Evolutionary conservation across 1,139 yeast species (phyloP).

Genomic region (Scheffersomyces stambukii): DNA sequence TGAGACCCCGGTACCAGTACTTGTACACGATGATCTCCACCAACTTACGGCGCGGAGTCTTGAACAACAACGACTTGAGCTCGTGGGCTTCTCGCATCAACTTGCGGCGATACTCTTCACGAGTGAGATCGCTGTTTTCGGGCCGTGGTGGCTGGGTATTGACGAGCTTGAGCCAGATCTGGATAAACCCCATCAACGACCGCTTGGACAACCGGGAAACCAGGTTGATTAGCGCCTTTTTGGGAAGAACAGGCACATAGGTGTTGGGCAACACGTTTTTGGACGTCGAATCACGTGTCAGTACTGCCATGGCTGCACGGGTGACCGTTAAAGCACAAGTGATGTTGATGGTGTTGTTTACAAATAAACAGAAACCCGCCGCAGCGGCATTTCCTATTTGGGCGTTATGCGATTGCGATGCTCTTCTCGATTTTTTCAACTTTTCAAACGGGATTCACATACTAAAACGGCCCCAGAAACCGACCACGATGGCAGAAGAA

Average conservation of each 20-base stretch:
- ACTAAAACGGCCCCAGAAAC: too few species aligned
- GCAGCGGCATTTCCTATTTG: too few species aligned
- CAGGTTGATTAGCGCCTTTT: slow-evolving; percentile 18
- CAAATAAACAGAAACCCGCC: too few species aligned
- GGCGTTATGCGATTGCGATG: slow-evolving; percentile 3
- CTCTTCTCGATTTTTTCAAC: slow-evolving; percentile 1
- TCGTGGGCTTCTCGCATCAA: slow-evolving; percentile 18
- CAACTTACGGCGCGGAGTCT: slow-evolving; percentile 38
- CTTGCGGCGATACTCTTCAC: slow-evolving; percentile 22
- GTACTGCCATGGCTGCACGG: background rate
- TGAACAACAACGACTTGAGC: slow-evolving; percentile 11
- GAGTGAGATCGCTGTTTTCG: slow-evolving; percentile 11
- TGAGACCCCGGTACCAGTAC: slow-evolving; percentile 62
- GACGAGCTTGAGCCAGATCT: slow-evolving; percentile 32
- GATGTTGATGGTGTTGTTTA: background rate
- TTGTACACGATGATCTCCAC: slow-evolving; percentile 50
- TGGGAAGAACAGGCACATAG: slow-evolving; percentile 32
- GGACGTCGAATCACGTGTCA: background rate
- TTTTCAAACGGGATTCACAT: background rate
- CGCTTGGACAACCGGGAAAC: slow-evolving; percentile 29
- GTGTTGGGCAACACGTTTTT: slow-evolving; percentile 31
- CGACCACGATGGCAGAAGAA: slow-evolving; percentile 2
- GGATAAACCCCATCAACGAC: slow-evolving; percentile 31
- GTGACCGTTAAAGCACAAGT: background rate
- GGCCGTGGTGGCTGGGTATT: slow-evolving; percentile 34